phyloP scores from a whole-genome alignment of 2,329 filamentous ascomycete species.

The Claviceps fusiformis region DNA sequence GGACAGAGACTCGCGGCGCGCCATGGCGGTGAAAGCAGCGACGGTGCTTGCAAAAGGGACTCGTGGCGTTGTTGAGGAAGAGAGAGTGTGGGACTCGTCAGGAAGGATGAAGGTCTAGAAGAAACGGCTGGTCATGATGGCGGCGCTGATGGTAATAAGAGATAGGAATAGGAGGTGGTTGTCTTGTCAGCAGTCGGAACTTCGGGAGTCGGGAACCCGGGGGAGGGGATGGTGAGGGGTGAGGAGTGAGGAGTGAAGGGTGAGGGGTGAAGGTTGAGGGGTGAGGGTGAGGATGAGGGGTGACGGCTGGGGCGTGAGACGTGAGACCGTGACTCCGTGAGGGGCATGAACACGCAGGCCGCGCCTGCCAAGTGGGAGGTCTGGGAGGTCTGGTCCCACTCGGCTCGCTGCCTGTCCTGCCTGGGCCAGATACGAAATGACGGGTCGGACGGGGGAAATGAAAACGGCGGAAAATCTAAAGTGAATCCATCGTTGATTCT shows the following conservation, averaged over 20 bases:
- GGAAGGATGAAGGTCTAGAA: neutral
- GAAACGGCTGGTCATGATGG: neutral
- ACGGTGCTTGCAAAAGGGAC: neutral
- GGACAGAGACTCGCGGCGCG: constrained; percentile 36
- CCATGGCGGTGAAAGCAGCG: constrained; percentile 16
- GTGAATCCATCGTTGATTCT: neutral
- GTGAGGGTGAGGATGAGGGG: neutral
- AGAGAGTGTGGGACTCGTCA: no score
- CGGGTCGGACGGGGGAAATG: neutral
- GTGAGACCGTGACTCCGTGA: neutral
- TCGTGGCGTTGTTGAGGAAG: neutral
- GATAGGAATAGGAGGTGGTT: neutral
- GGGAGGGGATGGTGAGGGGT: neutral
- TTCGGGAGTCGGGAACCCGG: neutral
- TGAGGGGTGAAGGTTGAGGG: no score
- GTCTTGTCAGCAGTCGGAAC: neutral
- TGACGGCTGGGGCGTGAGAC: neutral
- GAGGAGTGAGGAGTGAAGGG: neutral
- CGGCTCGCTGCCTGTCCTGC: neutral
- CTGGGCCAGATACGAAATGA: neutral
- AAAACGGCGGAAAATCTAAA: neutral
- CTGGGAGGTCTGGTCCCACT: neutral
- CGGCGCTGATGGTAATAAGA: constrained; percentile 3
- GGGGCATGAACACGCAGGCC: neutral
- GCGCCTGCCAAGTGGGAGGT: neutral